Base-by-base conservation (phyloP, 257 asterid species). In the Penstemon newberryi region DNA sequence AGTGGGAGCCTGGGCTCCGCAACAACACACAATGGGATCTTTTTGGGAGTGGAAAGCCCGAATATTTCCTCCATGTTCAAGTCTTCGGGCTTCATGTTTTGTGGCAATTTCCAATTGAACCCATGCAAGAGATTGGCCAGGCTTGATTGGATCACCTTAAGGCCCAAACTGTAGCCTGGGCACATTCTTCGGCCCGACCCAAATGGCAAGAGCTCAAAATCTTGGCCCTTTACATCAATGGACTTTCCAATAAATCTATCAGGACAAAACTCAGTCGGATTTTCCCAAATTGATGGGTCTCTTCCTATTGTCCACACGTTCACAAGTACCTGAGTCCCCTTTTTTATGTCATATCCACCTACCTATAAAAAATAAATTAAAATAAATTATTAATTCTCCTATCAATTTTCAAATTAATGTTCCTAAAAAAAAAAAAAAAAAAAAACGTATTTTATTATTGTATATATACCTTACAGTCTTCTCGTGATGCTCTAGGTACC, bases 131-230 rank as follows among this genome's bases (percentile, higher is more conserved):
- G 74, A 58, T 83, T 84, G 0, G 89, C 89, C 45, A 87, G 60
- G 80, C 85, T 87, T 3, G 82, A 74, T 8, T 83, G 82, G 56
- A 87, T 81, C 77, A 85, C 82, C 63, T 83, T 87, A 18, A 87
- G 64, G 4, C 86, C 91, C 78, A 85, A 70, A 9, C 83, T 68
- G 5, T 84, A 73, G 12, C 95, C 95, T 3, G 95, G 91, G 11
- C 95, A 87, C 84, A 83, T 82, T 19, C 92, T 83, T 3, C 92
- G 77, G 1, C 92, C 92, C 71, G 92, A 76, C 45, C 89, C 92
- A 9, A 86, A 86, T 2, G 92, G 92, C 67, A 86, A 33, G 1
- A 86, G 76, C 86, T 80, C 83, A 7, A 77, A 86, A 67, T 81
- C 79, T 0, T 83, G 87, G 0, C 92, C 92, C 81, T 77, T 86